phyloP scores from a whole-genome alignment of 225 moss, liverwort and hornwort genomes.

The Pleurozium schreberi region DNA sequence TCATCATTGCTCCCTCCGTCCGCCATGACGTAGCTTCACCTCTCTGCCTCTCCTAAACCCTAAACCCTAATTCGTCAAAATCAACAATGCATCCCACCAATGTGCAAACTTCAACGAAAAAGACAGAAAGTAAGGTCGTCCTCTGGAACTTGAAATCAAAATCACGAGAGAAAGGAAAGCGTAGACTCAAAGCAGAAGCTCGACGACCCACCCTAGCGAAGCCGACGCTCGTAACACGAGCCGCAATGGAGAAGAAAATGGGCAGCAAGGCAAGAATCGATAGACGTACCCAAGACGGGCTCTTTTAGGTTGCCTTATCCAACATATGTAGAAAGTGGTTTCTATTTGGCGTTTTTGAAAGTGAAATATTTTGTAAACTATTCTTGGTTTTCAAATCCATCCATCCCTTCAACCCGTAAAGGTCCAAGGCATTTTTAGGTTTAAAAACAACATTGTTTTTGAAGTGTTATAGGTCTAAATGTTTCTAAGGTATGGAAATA shows the following conservation, averaged over 20 bases:
- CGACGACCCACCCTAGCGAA: not conserved
- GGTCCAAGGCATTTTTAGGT: too few species aligned
- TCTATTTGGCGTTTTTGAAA: not conserved
- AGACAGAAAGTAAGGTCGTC: not conserved
- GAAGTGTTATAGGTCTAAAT: too few species aligned
- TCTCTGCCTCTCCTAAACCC: not conserved
- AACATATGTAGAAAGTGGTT: not conserved
- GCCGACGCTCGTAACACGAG: not conserved
- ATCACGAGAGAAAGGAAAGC: not conserved
- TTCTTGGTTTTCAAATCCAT: too few species aligned
- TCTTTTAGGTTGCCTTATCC: not conserved
- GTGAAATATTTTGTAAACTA: not conserved
- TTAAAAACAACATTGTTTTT: too few species aligned
- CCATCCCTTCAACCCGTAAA: too few species aligned
- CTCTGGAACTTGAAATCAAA: not conserved
- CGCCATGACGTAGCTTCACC: not conserved
- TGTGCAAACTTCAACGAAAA: not conserved
- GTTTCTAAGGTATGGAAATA: too few species aligned
- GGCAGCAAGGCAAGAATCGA: not conserved
- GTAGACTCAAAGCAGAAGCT: not conserved
- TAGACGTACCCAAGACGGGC: not conserved
- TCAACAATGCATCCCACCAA: not conserved
- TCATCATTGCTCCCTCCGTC: constrained; percentile 2
- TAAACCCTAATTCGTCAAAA: not conserved
- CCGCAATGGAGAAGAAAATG: not conserved